These are phyloP conservation scores for Tulasnella sp. DNA, from an alignment of 768 basidiomycete species.

Conservation along the genomic window DNA sequence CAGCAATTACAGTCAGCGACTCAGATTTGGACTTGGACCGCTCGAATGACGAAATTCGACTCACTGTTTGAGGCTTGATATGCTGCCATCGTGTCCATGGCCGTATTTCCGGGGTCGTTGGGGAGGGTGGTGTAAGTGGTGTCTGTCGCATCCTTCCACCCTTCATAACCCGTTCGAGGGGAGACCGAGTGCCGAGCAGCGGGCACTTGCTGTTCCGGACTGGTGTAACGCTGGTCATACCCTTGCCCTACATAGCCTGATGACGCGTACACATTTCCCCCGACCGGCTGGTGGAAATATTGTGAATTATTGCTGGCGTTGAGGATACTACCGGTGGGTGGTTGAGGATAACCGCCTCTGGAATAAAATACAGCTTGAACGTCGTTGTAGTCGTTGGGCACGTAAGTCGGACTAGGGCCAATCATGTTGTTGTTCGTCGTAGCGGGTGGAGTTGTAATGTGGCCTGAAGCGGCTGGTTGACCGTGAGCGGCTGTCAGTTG, in stretches of 20 bases:
- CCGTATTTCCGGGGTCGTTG: neutral
- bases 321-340: neutral
- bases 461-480: neutral
- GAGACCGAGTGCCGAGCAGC: neutral
- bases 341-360: neutral
- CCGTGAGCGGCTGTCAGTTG: neutral
- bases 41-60: neutral
- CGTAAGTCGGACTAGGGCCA: constrained; percentile 2
- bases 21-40: neutral
- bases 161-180: neutral
- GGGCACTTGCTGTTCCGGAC: neutral
- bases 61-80: neutral
- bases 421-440: constrained; percentile 6
- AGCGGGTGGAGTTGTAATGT: neutral
- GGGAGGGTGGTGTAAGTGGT: neutral
- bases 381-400: constrained; percentile 1
- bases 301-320: neutral
- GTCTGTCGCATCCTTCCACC: neutral
- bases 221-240: neutral
- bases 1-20: neutral
- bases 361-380: neutral
- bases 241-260: neutral
- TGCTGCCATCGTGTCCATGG: neutral
- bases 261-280: neutral
- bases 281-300: neutral